Evolutionary conservation across 2,329 filamentous ascomycete species (phyloP), one percentile per base, ranked within the genome.

Genomic region (Fusarium chaquense): DNA sequence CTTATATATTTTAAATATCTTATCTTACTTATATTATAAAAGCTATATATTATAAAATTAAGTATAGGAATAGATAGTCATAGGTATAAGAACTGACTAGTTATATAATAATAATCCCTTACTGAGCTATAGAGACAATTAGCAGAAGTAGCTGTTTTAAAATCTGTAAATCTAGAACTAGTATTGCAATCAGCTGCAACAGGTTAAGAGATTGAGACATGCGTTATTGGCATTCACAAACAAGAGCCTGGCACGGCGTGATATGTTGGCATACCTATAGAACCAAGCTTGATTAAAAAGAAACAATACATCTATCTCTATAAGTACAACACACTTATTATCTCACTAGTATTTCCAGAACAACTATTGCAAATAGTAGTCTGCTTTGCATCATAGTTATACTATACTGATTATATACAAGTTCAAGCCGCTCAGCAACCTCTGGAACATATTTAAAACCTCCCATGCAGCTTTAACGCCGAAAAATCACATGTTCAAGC

Each of bases 381-480:
- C 28, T 47, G 15, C 11, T 28, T 32, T 33, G 6, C 13, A 28
- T 36, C 38, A 40, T 49, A 52, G 15, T 58, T 58, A 49, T 55
- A 65, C 24, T 58, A 47, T 67, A 58, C 62, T 51, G 20, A 44
- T 51, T 18, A 67, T 69, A 35, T 69, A 67, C 28, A 67, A 67
- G 49, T 50, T 28, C 33, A 59, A 45, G 57, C 58, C 43, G 66
- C 62, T 64, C 11, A 57, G 57, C 16, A 60, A 64, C 20, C 24
- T 41, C 26, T 28, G 38, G 26, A 67, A 59, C 13, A 58, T 47
- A 56, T 36, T 46, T 38, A 53, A 44, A 26, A 51, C 53, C 41
- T 30, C 45, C 24, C 16, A 67, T 51, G 24, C 28, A 50, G 38
- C 46, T 67, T 20, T 40, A 46, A 61, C 63, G 54, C 66, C 51